Evolutionary conservation across 148 eudicot species (phyloP).

Genomic region (Nepenthes mirabilis): DNA sequence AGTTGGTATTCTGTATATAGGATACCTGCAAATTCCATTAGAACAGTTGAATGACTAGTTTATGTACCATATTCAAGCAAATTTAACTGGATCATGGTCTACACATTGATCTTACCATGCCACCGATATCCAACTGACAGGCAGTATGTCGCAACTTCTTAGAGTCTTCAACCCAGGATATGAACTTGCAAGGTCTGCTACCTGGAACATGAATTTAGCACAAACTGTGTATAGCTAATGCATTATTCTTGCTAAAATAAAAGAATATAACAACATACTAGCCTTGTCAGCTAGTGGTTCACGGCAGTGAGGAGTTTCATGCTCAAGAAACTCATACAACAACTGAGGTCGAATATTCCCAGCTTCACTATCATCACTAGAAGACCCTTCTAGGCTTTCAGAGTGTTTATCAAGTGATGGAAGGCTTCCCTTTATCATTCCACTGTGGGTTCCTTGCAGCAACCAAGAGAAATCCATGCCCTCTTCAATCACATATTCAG

Average conservation of each 20-base stretch:
- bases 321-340: conserved; percentile 8
- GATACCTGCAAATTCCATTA: conserved; percentile 5
- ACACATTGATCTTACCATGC: conserved; percentile 4
- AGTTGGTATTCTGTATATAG: conserved; percentile 7
- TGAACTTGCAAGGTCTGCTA: background rate
- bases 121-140: conserved; percentile 7
- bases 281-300: conserved; percentile 6
- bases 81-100: background rate
- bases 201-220: conserved; percentile 1
- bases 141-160: conserved; percentile 6
- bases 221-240: background rate
- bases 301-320: background rate
- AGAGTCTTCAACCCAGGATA: conserved; percentile 4
- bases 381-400: background rate
- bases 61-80: background rate
- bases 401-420: background rate
- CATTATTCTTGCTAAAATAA: background rate
- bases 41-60: background rate
- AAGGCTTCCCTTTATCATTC: too few species aligned
- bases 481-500: conserved; percentile 3
- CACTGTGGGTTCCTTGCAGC: background rate
- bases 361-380: conserved; percentile 2
- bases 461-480: background rate
- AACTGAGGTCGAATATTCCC: background rate
- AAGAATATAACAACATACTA: background rate